A percentile compares a stretch with the other conserved stretches of the same genome.
Conservation (phyloP, 1,284 basidiomycete species). For the Stygiomarasmius scandens region DNA sequence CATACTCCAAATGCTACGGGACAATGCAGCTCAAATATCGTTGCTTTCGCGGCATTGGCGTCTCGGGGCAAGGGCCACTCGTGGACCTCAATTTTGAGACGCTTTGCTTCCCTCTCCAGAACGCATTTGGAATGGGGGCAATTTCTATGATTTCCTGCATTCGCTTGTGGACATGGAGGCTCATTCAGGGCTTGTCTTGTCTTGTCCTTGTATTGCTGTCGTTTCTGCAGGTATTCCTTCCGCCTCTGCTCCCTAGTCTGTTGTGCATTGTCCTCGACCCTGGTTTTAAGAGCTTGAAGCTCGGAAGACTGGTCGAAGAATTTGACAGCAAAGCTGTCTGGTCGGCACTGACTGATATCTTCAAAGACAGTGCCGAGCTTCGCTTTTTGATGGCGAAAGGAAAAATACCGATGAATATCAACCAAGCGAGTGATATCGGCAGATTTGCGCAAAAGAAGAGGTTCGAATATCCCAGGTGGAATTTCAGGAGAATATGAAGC, state of each 20-base stretch:
- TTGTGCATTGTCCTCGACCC: constrained; percentile 30
- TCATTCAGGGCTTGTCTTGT: not conserved
- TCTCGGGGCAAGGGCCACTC: constrained; percentile 33
- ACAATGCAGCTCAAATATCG: constrained; percentile 30
- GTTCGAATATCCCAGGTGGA: constrained; percentile 22
- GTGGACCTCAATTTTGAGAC: constrained; percentile 26
- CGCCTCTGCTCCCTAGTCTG: constrained; percentile 5
- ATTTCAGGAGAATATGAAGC: constrained; percentile 33
- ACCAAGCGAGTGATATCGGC: constrained; percentile 29
- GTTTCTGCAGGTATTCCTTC: constrained; percentile 22
- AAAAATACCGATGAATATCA: constrained; percentile 32
- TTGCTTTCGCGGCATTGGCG: constrained; percentile 11
- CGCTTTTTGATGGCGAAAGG: constrained; percentile 25
- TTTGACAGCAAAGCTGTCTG: not conserved
- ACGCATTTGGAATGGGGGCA: constrained; percentile 38
- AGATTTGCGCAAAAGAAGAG: constrained; percentile 28
- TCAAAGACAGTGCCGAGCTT: constrained; percentile 22
- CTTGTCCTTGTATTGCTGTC: not conserved
- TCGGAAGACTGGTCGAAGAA: constrained; percentile 21
- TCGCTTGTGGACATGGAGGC: constrained; percentile 11
- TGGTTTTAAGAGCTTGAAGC: constrained; percentile 24
- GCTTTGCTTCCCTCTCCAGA: constrained; percentile 20
- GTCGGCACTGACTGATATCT: not conserved
- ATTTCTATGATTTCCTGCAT: constrained; percentile 7
- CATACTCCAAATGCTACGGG: constrained; percentile 27